Percentiles rank a stretch among this genome's conserved stretches.
phyloP scores from a whole-genome alignment of 305 asterid species.

The Solanum hybrid region DNA sequence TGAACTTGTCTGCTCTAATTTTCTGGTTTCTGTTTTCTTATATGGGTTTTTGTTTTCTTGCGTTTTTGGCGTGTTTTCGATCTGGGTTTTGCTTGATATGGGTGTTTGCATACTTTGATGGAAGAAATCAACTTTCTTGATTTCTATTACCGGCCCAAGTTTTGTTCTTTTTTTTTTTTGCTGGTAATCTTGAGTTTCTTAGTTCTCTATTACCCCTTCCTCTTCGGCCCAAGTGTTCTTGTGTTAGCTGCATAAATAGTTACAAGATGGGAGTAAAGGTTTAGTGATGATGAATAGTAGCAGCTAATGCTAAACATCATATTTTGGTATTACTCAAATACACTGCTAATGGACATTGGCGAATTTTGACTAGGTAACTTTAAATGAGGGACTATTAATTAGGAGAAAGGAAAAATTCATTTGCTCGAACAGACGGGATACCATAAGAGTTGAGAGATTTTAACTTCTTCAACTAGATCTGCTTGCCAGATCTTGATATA shows the following conservation, averaged over 20 bases:
- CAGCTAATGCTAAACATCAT: background rate
- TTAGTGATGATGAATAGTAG: background rate
- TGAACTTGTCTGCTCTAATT: background rate
- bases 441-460: background rate
- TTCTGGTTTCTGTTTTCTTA: background rate
- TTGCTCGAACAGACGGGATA: background rate
- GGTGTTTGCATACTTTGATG: background rate
- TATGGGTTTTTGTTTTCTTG: background rate
- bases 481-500: background rate
- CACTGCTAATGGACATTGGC: background rate
- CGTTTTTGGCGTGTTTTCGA: background rate
- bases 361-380: background rate
- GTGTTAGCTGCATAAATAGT: background rate
- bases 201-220: background rate
- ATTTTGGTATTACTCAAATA: background rate
- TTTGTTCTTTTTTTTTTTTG: background rate
- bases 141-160: background rate
- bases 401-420: background rate
- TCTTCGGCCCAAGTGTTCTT: background rate
- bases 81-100: background rate
- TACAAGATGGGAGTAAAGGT: background rate
- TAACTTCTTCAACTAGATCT: background rate
- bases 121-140: background rate
- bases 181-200: background rate
- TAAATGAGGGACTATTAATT: background rate